phyloP scores from a whole-genome alignment of 176 grass and related monocot genomes.

The Guadua angustifolia region DNA sequence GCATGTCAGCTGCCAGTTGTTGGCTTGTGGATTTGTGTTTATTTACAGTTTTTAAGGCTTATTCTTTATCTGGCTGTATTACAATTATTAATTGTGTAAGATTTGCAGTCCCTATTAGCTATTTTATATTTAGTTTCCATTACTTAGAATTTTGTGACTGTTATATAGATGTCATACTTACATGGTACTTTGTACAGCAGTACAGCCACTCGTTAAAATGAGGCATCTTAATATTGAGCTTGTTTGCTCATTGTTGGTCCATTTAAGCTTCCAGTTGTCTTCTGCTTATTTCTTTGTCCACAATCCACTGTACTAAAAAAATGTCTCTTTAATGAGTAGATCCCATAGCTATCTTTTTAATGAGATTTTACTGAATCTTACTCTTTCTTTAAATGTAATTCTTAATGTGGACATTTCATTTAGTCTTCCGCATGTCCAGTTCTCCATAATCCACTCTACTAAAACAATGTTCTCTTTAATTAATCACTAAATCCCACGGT shows the following conservation, averaged over 20 bases:
- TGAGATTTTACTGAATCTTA: neutral
- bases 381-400: neutral
- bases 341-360: neutral
- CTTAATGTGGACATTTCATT: neutral
- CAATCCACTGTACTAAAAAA: neutral
- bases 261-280: neutral
- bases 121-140: conserved; percentile 7
- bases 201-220: neutral
- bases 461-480: conserved; percentile 13
- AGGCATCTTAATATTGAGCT: neutral
- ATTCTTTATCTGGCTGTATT: neutral
- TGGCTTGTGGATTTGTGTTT: neutral
- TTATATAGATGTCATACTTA: neutral
- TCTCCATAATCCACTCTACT: neutral
- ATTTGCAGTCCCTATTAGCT: no score
- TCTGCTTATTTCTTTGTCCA: conserved; percentile 5
- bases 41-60: neutral
- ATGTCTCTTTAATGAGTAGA: neutral
- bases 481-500: neutral
- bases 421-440: neutral
- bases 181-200: neutral
- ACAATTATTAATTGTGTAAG: conserved; percentile 15
- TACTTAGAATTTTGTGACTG: neutral
- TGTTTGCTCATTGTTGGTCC: conserved; percentile 12
- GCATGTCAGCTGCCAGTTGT: conserved; percentile 2